phyloP scores from a whole-genome alignment of 1,284 basidiomycete genomes.

The Malassezia furfur region DNA sequence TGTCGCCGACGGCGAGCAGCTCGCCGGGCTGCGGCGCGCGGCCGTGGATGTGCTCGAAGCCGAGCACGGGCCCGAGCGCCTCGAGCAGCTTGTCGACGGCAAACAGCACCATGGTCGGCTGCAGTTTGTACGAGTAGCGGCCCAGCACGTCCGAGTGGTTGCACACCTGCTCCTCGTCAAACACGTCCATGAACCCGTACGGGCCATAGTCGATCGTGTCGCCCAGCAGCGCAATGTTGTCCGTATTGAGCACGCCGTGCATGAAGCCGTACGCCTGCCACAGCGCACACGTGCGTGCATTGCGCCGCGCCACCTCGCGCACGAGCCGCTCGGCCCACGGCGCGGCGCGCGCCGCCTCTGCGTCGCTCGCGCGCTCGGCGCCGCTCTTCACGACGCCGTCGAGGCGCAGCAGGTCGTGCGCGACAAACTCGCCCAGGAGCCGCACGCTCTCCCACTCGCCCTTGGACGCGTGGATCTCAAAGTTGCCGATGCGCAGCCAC shows the following conservation, averaged over 20 bases:
- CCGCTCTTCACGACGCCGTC: conserved; percentile 24
- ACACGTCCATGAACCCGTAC: conserved; percentile 74
- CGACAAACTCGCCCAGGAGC: conserved; percentile 53
- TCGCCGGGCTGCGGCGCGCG: conserved; percentile 43
- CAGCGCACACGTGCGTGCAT: conserved; percentile 77
- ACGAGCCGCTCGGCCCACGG: conserved; percentile 30
- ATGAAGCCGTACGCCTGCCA: conserved; percentile 62
- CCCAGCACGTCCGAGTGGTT: conserved; percentile 82
- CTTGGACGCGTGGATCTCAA: conserved; percentile 67
- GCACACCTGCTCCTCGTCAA: conserved; percentile 72
- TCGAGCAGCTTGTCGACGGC: conserved; percentile 21
- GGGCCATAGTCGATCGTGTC: conserved; percentile 73
- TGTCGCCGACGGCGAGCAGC: conserved; percentile 15
- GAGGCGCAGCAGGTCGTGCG: conserved; percentile 56
- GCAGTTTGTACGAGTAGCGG: conserved; percentile 65
- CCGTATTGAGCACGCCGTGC: conserved; percentile 78
- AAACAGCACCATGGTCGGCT: conserved; percentile 52
- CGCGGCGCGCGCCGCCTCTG: conserved; percentile 2
- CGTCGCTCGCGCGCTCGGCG: background rate
- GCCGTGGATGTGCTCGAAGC: conserved; percentile 35
- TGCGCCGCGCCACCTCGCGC: conserved; percentile 58
- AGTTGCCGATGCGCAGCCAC: conserved; percentile 84
- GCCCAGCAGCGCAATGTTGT: conserved; percentile 66
- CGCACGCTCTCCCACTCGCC: conserved; percentile 58
- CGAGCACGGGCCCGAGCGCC: conserved; percentile 23